Evolutionary conservation across 768 basidiomycete species (phyloP).

Genomic region (Filobasidium floriforme): DNA sequence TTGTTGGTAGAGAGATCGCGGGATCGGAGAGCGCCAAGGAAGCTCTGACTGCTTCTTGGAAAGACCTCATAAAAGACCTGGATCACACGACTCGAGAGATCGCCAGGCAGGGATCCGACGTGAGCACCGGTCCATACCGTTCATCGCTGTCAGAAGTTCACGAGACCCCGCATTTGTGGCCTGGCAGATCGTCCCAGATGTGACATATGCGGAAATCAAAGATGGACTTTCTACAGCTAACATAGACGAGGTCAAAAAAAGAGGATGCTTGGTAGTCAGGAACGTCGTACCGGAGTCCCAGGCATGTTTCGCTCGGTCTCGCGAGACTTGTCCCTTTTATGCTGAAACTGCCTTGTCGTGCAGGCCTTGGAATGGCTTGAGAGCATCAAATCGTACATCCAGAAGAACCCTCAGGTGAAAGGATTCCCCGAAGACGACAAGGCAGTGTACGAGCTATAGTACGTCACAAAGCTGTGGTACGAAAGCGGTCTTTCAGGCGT

Average conservation of each 20-base stretch:
- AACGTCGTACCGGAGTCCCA: conserved; percentile 51
- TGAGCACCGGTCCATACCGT: conserved; percentile 28
- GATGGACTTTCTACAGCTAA: conserved; percentile 15
- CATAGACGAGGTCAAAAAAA: conserved; percentile 48
- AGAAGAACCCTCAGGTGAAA: conserved; percentile 32
- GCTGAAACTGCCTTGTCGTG: background rate
- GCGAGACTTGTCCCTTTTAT: background rate
- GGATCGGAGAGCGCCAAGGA: conserved; percentile 30
- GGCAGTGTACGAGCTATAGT: conserved; percentile 52
- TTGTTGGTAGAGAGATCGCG: conserved; percentile 24
- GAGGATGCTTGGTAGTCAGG: conserved; percentile 56
- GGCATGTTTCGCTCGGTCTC: background rate
- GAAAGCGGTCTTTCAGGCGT: background rate
- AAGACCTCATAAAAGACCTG: conserved; percentile 26
- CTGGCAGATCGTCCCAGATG: conserved; percentile 47
- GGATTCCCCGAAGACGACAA: conserved; percentile 59
- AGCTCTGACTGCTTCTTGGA: conserved; percentile 28
- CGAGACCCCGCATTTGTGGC: background rate
- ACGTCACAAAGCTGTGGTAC: conserved; percentile 10
- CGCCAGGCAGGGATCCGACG: conserved; percentile 49
- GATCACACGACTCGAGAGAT: conserved; percentile 50
- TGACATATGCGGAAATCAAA: conserved; percentile 42
- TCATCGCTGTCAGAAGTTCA: background rate
- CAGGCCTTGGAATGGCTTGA: conserved; percentile 45
- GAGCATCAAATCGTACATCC: conserved; percentile 44